phyloP scores from a whole-genome alignment of 768 basidiomycete species.

The Suillus cothurnatus region DNA sequence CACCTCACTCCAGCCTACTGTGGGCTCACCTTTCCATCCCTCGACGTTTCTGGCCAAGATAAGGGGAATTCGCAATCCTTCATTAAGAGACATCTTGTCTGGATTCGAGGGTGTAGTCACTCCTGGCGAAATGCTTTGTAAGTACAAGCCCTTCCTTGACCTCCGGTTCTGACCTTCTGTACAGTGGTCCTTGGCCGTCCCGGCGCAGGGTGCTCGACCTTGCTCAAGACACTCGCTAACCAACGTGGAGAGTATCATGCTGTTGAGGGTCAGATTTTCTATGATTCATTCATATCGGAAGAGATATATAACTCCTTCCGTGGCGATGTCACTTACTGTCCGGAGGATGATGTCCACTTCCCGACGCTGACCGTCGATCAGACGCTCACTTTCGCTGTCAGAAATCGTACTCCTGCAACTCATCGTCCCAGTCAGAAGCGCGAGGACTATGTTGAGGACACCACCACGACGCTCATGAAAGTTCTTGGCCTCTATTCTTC shows the following conservation, averaged over 20 bases:
- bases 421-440: constrained; percentile 49
- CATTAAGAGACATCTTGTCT: constrained; percentile 53
- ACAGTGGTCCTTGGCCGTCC: constrained; percentile 85
- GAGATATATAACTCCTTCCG: constrained; percentile 67
- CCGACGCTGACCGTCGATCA: constrained; percentile 81
- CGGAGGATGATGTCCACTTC: constrained; percentile 86
- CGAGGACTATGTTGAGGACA: constrained; percentile 19
- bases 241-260: constrained; percentile 66
- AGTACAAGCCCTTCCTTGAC: constrained; percentile 28
- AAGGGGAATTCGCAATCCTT: constrained; percentile 56
- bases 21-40: constrained; percentile 66
- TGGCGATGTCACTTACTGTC: constrained; percentile 80
- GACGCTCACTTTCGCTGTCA: constrained; percentile 70
- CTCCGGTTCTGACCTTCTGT: neutral
- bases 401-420: constrained; percentile 63
- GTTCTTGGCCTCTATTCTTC: constrained; percentile 80
- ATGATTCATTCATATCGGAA: constrained; percentile 71
- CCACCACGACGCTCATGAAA: constrained; percentile 54
- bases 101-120: constrained; percentile 58
- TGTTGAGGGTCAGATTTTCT: constrained; percentile 71
- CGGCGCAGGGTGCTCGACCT: constrained; percentile 81
- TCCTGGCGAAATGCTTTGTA: constrained; percentile 73
- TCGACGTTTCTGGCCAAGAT: constrained; percentile 45
- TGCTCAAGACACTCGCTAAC: constrained; percentile 85
- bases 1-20: constrained; percentile 55